Conservation (phyloP, 2,329 filamentous ascomycete species). For the Monosporascus ibericus region DNA sequence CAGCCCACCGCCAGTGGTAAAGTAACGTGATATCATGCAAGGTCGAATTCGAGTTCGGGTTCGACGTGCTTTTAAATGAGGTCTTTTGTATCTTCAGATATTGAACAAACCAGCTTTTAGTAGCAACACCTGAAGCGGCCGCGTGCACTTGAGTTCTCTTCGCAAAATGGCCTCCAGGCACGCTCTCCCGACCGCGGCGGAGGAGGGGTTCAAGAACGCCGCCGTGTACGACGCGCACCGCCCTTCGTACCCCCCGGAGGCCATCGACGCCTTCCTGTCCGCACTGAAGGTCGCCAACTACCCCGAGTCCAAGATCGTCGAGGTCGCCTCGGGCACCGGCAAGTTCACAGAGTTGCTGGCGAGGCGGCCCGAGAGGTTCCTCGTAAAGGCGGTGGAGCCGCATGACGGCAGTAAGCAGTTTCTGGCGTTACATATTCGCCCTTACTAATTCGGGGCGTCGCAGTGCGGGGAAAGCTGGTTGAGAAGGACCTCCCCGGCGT, state of each 20-base stretch:
- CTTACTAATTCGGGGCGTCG: too few species aligned
- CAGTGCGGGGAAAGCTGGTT: conserved; percentile 52
- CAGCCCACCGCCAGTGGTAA: neutral
- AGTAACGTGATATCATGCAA: too few species aligned
- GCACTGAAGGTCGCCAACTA: conserved; percentile 45
- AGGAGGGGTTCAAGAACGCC: conserved; percentile 64
- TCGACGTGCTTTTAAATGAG: neutral
- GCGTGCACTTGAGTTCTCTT: too few species aligned
- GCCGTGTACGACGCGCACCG: conserved; percentile 60
- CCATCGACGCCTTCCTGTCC: conserved; percentile 52
- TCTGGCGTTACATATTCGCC: too few species aligned
- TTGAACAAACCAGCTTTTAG: too few species aligned
- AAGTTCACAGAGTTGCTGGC: conserved; percentile 63
- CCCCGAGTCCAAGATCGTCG: conserved; percentile 46
- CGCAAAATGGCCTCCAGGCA: conserved; percentile 12
- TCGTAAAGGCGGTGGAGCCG: conserved; percentile 59
- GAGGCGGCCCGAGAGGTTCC: conserved; percentile 50
- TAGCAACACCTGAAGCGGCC: too few species aligned
- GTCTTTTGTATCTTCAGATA: too few species aligned
- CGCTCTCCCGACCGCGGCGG: conserved; percentile 18
- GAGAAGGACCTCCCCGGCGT: conserved; percentile 53
- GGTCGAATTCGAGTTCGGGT: neutral
- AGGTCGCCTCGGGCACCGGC: conserved; percentile 63
- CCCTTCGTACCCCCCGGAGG: conserved; percentile 57
- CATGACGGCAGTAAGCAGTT: conserved; percentile 41